A percentile compares a stretch with the other conserved stretches of the same genome.
These are phyloP conservation scores for Phytophthora capsici DNA, from an alignment of 352 stramenopile species.

Conservation along the genomic window DNA sequence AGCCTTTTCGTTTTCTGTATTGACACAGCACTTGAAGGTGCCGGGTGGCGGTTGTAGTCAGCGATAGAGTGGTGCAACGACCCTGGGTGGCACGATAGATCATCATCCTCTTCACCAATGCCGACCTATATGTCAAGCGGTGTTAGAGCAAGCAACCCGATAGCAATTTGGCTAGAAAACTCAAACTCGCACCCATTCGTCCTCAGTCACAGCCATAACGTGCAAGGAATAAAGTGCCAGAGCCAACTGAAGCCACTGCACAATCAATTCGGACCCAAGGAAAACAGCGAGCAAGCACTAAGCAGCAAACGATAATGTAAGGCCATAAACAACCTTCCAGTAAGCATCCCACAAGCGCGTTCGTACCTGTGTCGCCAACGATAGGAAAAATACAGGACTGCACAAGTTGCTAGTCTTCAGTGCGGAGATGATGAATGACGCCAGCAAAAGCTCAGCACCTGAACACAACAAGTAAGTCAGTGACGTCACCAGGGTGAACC, in stretches of 20 bases:
- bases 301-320: conserved; percentile 8
- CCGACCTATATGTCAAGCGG: conserved; percentile 39
- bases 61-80: conserved; percentile 77
- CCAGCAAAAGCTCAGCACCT: conserved; percentile 83
- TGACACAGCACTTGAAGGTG: conserved; percentile 60
- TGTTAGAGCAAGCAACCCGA: neutral
- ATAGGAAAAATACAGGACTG: conserved; percentile 86
- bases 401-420: conserved; percentile 88
- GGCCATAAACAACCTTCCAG: neutral
- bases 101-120: conserved; percentile 68
- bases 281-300: conserved; percentile 85
- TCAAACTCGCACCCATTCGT: conserved; percentile 70
- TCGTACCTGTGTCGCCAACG: conserved; percentile 74
- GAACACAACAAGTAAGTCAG: conserved; percentile 7
- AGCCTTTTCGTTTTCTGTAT: conserved; percentile 85
- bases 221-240: conserved; percentile 87
- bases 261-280: conserved; percentile 78
- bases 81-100: conserved; percentile 58
- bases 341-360: neutral
- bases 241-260: conserved; percentile 86
- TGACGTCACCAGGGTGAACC: neutral
- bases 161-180: neutral
- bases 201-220: conserved; percentile 71
- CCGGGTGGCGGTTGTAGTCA: conserved; percentile 75
- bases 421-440: conserved; percentile 87